A percentile compares a stretch with the other conserved stretches of the same genome.
Conservation (phyloP, 2,329 filamentous ascomycete genomes). For the Phialophora verrucosa region DNA sequence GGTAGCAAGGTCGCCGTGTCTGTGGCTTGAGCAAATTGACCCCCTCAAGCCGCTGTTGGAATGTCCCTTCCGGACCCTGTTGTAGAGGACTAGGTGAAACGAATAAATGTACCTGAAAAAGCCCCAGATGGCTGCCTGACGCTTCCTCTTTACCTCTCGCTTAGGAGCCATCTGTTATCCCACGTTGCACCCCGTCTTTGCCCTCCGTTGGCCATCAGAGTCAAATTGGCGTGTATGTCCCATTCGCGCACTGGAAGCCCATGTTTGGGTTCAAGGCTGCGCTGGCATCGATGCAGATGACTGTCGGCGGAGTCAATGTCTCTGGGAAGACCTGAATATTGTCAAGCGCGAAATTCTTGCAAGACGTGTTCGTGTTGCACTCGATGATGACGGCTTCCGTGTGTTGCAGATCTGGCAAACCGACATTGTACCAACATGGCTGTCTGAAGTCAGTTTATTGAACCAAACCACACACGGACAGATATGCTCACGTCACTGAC, state of each 20-base stretch:
- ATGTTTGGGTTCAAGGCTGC: slow-evolving; percentile 45
- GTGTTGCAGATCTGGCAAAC: slow-evolving; percentile 48
- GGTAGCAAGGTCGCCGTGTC: slow-evolving; percentile 25
- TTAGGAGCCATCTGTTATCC: not conserved
- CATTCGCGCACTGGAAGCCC: slow-evolving; percentile 47
- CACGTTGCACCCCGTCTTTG: not conserved
- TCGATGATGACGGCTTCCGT: slow-evolving; percentile 52
- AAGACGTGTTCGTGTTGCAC: slow-evolving; percentile 50
- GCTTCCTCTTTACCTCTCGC: not conserved
- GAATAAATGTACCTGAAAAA: not conserved
- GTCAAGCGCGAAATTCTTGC: slow-evolving; percentile 45
- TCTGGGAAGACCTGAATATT: slow-evolving; percentile 47
- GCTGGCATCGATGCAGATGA: slow-evolving; percentile 48
- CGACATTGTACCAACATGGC: slow-evolving; percentile 54
- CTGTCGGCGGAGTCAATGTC: slow-evolving; percentile 39
- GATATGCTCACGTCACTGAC: slow-evolving; percentile 41
- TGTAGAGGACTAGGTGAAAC: not conserved
- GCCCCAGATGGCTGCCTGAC: not conserved
- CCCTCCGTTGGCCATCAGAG: not conserved
- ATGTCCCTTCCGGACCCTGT: not conserved
- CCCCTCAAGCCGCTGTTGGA: not conserved
- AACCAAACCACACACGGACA: not conserved
- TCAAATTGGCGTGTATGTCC: slow-evolving; percentile 41
- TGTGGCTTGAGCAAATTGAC: slow-evolving; percentile 16
- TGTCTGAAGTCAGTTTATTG: not conserved